These are phyloP conservation scores for Penicillium sp. DNA, from an alignment of 2,329 filamentous ascomycete genomes.

Conservation along the genomic window DNA sequence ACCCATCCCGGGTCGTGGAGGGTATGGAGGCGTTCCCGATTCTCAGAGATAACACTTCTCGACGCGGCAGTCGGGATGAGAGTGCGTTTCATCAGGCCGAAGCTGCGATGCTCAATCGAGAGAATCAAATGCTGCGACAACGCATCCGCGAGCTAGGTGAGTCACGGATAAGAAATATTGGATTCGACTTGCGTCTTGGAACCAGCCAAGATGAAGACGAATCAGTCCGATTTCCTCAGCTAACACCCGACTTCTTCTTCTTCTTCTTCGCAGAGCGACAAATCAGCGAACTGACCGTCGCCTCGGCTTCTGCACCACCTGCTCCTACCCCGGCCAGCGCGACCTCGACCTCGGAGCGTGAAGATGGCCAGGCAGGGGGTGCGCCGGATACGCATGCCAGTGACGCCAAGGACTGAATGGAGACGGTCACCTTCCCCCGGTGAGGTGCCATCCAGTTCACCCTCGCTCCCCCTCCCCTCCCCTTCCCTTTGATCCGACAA, in stretches of 20 bases:
- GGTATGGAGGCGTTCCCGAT: conserved; percentile 22
- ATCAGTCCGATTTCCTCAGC: background rate
- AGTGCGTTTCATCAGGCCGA: conserved; percentile 45
- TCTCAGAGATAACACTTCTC: conserved; percentile 23
- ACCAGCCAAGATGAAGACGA: too few relatives aligned
- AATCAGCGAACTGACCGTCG: conserved; percentile 14
- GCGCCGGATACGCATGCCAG: conserved; percentile 13
- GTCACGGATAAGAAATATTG: conserved; percentile 1
- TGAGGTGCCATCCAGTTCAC: too few relatives aligned
- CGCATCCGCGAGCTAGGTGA: conserved; percentile 44
- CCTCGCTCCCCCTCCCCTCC: too few relatives aligned
- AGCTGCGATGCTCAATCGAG: conserved; percentile 40
- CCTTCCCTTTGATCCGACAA: too few relatives aligned
- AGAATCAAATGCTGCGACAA: conserved; percentile 45
- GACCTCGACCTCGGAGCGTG: conserved; percentile 11
- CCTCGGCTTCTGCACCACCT: conserved; percentile 4
- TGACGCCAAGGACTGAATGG: conserved; percentile 15
- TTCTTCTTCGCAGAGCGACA: conserved; percentile 18
- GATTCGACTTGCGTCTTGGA: too few relatives aligned
- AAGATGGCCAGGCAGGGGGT: conserved; percentile 15
- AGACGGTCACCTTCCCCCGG: too few relatives aligned
- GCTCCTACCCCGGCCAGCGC: conserved; percentile 7
- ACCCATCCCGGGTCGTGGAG: conserved; percentile 21
- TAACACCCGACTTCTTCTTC: background rate
- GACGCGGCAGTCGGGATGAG: conserved; percentile 42